Percentiles rank a stretch among this genome's conserved stretches.
Conservation (phyloP, 768 basidiomycete genomes). For the Heimioporus sp. region DNA sequence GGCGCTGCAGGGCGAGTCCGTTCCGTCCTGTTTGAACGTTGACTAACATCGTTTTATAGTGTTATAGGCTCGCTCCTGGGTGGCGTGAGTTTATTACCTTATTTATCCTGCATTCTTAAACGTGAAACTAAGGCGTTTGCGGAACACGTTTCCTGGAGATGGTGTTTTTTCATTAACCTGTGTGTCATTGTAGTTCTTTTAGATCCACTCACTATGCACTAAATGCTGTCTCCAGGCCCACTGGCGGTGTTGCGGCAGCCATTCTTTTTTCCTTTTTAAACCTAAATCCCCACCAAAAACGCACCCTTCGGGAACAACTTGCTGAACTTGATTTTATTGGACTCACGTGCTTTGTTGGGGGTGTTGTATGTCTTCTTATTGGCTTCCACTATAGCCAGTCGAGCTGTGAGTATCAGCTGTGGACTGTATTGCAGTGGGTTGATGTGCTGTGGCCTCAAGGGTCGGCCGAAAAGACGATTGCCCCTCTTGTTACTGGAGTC, state of each 20-base stretch:
- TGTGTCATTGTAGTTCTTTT: slow-evolving; percentile 27
- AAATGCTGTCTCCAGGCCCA: slow-evolving; percentile 48
- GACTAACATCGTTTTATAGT: slow-evolving; percentile 26
- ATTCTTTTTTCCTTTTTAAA: slow-evolving; percentile 75
- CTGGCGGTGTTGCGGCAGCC: slow-evolving; percentile 60
- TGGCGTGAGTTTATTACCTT: slow-evolving; percentile 48
- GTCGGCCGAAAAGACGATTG: slow-evolving; percentile 58
- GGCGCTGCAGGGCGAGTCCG: slow-evolving; percentile 50
- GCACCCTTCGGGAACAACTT: slow-evolving; percentile 56
- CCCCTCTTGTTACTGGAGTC: slow-evolving; percentile 57
- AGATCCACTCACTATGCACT: neutral
- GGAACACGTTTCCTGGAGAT: slow-evolving; percentile 77
- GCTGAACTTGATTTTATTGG: slow-evolving; percentile 72
- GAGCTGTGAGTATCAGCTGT: slow-evolving; percentile 47
- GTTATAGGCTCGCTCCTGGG: slow-evolving; percentile 80
- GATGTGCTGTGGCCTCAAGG: slow-evolving; percentile 35
- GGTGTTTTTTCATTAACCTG: slow-evolving; percentile 84
- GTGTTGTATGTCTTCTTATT: slow-evolving; percentile 65
- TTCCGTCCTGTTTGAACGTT: neutral
- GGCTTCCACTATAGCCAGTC: slow-evolving; percentile 73
- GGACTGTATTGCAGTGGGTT: neutral
- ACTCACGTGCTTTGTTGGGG: slow-evolving; percentile 56
- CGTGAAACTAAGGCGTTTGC: slow-evolving; percentile 52
- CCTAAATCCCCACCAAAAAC: slow-evolving; percentile 69
- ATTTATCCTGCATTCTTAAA: neutral